Percentiles rank a stretch among this genome's conserved stretches.
phyloP scores from a whole-genome alignment of 1,139 yeast genomes.

The Meyerozyma athensensis region DNA sequence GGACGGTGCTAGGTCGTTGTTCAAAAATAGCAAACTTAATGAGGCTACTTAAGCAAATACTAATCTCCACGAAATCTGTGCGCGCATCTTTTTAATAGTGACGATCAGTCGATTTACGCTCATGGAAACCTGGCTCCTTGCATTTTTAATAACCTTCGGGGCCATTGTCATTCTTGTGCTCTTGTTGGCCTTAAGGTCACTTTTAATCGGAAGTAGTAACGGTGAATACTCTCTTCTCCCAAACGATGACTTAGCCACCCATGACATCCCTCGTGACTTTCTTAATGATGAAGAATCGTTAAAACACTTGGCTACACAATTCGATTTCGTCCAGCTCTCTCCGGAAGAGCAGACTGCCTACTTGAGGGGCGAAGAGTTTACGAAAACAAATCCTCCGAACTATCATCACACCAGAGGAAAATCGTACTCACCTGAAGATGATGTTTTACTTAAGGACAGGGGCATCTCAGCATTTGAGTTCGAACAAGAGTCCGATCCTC shows the following conservation, averaged over 20 bases:
- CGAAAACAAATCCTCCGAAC: constrained; percentile 29
- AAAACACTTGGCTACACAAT: constrained; percentile 31
- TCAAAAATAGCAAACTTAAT: constrained; percentile 33
- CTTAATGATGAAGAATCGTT: constrained; percentile 41
- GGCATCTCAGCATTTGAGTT: constrained; percentile 42
- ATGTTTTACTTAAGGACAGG: constrained; percentile 28
- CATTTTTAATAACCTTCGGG: constrained; percentile 5
- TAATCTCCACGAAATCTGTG: background rate
- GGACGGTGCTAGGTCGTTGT: constrained; percentile 41
- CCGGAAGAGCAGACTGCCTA: constrained; percentile 43
- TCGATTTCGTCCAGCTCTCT: constrained; percentile 32
- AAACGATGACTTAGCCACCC: constrained; percentile 9
- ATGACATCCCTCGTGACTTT: constrained; percentile 34
- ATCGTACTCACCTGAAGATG: constrained; percentile 28
- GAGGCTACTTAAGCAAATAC: constrained; percentile 1
- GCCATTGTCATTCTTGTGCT: constrained; percentile 5
- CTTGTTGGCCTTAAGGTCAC: constrained; percentile 5
- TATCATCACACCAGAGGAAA: constrained; percentile 30
- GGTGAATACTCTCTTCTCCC: constrained; percentile 12
- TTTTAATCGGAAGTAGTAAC: constrained; percentile 2
- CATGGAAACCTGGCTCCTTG: constrained; percentile 4
- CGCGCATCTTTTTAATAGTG: background rate
- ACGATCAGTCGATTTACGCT: background rate
- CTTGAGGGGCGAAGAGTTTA: constrained; percentile 32
- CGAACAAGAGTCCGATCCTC: constrained; percentile 20